These are phyloP conservation scores for Fusarium acutatum DNA, from an alignment of 2,329 filamentous ascomycete species.

Conservation along the genomic window DNA sequence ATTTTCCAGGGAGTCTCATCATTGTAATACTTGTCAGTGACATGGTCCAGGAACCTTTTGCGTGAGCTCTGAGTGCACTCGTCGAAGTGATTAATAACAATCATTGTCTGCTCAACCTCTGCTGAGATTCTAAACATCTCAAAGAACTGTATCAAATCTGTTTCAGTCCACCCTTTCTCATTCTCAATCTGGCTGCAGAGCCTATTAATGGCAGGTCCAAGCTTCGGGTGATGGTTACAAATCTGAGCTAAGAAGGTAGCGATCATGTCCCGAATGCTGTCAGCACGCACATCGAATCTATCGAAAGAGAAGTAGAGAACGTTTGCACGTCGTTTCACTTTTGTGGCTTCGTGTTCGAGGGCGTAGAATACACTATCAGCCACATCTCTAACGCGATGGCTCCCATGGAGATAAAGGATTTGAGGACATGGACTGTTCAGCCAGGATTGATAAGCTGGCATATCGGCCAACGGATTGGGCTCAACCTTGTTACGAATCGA, in stretches of 20 bases:
- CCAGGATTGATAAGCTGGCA: background rate
- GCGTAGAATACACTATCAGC: background rate
- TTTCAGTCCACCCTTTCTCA: background rate
- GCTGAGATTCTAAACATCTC: background rate
- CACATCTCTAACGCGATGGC: background rate
- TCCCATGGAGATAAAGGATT: background rate
- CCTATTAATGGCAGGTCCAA: background rate
- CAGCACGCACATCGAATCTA: background rate
- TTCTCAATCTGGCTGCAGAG: background rate
- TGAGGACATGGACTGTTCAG: background rate
- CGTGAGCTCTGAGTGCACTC: background rate
- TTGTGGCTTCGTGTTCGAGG: background rate
- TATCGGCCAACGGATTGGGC: background rate
- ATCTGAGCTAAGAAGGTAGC: background rate
- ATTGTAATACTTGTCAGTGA: background rate
- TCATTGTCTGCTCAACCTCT: background rate
- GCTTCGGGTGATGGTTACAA: background rate
- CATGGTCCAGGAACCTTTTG: background rate
- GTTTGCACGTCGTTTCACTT: rapidly evolving
- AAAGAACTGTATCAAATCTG: background rate
- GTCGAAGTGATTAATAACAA: background rate
- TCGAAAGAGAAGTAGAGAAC: constrained; percentile 5
- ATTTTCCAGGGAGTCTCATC: background rate
- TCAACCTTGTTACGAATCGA: background rate
- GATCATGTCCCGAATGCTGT: constrained; percentile 7